Evolutionary conservation across 1,139 yeast genomes (phyloP).

Genomic region (Saccharomycopsis phalli): DNA sequence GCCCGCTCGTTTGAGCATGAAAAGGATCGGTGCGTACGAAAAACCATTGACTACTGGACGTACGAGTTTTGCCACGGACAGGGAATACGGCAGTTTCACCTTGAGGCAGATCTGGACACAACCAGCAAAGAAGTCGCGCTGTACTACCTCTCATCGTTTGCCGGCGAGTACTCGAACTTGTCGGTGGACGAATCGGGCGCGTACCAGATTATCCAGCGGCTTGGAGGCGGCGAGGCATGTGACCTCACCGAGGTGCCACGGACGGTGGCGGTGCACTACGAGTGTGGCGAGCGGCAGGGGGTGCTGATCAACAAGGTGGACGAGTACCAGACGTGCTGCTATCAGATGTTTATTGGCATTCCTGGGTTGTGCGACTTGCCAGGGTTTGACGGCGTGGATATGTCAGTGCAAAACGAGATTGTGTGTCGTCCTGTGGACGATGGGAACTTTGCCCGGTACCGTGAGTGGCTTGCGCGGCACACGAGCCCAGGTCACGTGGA

Average conservation of each 20-base stretch:
- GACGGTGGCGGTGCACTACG: constrained; percentile 10
- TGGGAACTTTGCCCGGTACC: not conserved
- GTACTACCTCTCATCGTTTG: constrained; percentile 2
- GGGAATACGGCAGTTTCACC: constrained; percentile 16
- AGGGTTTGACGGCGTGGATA: constrained; percentile 4
- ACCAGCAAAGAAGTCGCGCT: too few relatives aligned
- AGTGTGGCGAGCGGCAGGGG: constrained; percentile 1
- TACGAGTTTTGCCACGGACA: constrained; percentile 17
- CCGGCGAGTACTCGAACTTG: not conserved
- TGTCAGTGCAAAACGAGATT: not conserved
- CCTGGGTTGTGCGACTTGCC: constrained; percentile 16
- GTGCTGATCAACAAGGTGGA: constrained; percentile 6
- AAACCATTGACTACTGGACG: constrained; percentile 18
- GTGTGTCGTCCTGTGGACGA: not conserved
- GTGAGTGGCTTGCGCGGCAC: too few relatives aligned
- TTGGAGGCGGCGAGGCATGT: constrained; percentile 15
- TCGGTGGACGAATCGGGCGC: not conserved
- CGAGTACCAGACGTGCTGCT: constrained; percentile 18
- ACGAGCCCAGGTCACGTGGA: too few relatives aligned
- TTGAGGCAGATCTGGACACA: too few relatives aligned
- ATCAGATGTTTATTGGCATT: constrained; percentile 14
- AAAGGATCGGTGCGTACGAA: constrained; percentile 2
- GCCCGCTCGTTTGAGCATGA: too few relatives aligned
- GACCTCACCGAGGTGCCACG: constrained; percentile 13
- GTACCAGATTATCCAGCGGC: constrained; percentile 10